Percentiles rank a stretch among this genome's conserved stretches.
phyloP scores from a whole-genome alignment of 352 stramenopile genomes.

The Globisporangium nunn region DNA sequence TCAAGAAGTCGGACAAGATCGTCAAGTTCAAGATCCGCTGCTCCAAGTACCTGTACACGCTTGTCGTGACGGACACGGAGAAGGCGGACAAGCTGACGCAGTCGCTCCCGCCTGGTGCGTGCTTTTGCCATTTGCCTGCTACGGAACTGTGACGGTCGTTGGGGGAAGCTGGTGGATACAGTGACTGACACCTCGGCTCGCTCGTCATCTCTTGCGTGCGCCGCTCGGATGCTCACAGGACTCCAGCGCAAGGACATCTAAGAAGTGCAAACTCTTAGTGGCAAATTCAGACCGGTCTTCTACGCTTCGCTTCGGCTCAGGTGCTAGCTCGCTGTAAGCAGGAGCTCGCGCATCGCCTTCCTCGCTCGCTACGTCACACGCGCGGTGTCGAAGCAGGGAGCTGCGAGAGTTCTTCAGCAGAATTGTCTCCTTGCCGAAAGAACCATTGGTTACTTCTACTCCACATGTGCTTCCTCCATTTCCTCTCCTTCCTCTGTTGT shows the following conservation, averaged over 20 bases:
- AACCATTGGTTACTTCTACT: conserved; percentile 15
- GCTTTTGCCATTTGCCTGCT: background rate
- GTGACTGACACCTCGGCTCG: background rate
- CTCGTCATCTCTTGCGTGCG: too few species aligned
- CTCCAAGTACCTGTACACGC: conserved; percentile 98
- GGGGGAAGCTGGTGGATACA: background rate
- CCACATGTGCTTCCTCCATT: background rate
- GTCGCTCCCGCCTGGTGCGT: conserved; percentile 94
- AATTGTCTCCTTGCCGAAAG: conserved; percentile 12
- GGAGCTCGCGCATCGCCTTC: background rate
- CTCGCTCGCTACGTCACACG: background rate
- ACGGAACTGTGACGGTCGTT: too few species aligned
- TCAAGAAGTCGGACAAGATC: conserved; percentile 96
- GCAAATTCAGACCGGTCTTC: conserved; percentile 82
- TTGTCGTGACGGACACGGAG: conserved; percentile 96
- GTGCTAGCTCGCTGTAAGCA: conserved; percentile 5
- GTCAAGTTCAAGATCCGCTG: conserved; percentile 99
- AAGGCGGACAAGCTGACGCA: conserved; percentile 99
- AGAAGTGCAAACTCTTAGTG: conserved; percentile 33
- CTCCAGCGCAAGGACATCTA: conserved; percentile 92
- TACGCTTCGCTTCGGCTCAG: conserved; percentile 28
- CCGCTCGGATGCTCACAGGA: conserved; percentile 24
- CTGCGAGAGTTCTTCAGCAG: conserved; percentile 7
- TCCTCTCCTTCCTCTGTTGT: background rate
- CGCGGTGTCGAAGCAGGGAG: background rate